These are phyloP conservation scores for Chionographis japonica DNA, from an alignment of 106 monocot genomes.

Conservation along the genomic window DNA sequence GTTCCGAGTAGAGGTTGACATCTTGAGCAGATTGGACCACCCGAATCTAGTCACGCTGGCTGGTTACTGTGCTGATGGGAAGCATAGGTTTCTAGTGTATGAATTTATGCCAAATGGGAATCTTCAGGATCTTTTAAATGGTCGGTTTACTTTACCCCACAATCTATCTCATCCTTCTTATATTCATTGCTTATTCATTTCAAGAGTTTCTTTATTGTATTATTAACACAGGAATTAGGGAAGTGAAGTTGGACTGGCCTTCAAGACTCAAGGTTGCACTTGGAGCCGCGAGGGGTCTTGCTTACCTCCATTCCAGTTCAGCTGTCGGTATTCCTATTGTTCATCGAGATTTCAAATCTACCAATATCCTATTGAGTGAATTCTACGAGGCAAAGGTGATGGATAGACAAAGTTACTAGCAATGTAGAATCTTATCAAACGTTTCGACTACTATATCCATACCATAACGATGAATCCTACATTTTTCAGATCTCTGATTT, in stretches of 20 bases:
- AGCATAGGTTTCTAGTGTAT: slow-evolving; percentile 73
- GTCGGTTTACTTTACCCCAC: slow-evolving; percentile 24
- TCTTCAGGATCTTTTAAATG: slow-evolving; percentile 65
- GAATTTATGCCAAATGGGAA: slow-evolving; percentile 84
- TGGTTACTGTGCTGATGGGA: slow-evolving; percentile 93
- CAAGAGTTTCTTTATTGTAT: neutral
- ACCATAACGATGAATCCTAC: neutral
- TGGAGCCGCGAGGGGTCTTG: slow-evolving; percentile 76
- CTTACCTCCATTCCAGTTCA: slow-evolving; percentile 73
- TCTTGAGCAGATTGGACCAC: slow-evolving; percentile 64
- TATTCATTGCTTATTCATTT: neutral
- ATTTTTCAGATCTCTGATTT: slow-evolving; percentile 78
- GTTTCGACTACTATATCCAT: neutral
- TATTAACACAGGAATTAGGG: slow-evolving; percentile 34
- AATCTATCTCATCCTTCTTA: neutral
- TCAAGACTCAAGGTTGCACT: slow-evolving; percentile 67
- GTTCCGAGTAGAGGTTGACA: slow-evolving; percentile 88
- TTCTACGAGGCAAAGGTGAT: slow-evolving; percentile 74
- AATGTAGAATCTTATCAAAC: neutral
- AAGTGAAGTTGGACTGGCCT: slow-evolving; percentile 76
- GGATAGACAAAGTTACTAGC: neutral
- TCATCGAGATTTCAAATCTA: slow-evolving; percentile 91
- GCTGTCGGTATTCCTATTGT: slow-evolving; percentile 65
- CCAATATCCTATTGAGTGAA: slow-evolving; percentile 73
- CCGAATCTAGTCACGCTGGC: slow-evolving; percentile 73